Evolutionary conservation across 192 early-diverging fungal species (phyloP).

Genomic region (Coemansia sp.): DNA sequence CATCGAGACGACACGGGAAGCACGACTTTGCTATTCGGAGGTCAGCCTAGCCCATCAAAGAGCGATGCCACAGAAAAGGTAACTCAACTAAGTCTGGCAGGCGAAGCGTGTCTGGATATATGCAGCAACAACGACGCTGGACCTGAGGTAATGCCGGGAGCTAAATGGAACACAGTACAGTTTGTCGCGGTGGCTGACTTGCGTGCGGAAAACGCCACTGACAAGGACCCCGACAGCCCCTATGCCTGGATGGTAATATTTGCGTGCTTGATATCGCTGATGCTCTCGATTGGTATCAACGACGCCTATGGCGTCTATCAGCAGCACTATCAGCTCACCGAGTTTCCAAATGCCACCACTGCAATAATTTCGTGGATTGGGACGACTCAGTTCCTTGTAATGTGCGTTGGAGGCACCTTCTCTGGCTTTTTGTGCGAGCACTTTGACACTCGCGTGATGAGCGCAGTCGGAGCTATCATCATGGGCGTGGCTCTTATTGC

Average conservation of each 20-base stretch:
- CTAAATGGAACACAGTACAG: slow-evolving; percentile 13
- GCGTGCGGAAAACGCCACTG: slow-evolving; percentile 41
- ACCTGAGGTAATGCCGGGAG: not conserved
- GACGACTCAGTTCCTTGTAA: slow-evolving; percentile 44
- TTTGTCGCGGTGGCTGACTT: slow-evolving; percentile 45
- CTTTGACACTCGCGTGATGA: slow-evolving; percentile 50
- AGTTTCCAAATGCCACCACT: slow-evolving; percentile 41
- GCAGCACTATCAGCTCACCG: slow-evolving; percentile 49
- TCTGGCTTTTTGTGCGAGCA: slow-evolving; percentile 53
- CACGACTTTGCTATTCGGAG: not conserved
- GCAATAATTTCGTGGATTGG: slow-evolving; percentile 53
- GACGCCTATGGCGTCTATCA: slow-evolving; percentile 55
- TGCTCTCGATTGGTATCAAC: slow-evolving; percentile 54
- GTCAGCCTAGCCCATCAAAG: not conserved
- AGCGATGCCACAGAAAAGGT: not conserved
- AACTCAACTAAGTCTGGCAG: not conserved
- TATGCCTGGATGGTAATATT: slow-evolving; percentile 51
- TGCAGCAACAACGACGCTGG: not conserved
- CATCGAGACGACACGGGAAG: not conserved
- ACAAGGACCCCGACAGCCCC: slow-evolving; percentile 37
- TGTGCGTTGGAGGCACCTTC: slow-evolving; percentile 38
- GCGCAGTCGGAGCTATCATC: slow-evolving; percentile 35
- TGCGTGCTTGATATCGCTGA: slow-evolving; percentile 46
- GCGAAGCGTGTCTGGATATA: not conserved
- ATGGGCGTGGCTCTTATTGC: slow-evolving; percentile 47